Percentiles rank a stretch among this genome's conserved stretches.
Evolutionary conservation across 2,329 filamentous ascomycete genomes (phyloP).

Genomic region (Chaetomium strumarium): DNA sequence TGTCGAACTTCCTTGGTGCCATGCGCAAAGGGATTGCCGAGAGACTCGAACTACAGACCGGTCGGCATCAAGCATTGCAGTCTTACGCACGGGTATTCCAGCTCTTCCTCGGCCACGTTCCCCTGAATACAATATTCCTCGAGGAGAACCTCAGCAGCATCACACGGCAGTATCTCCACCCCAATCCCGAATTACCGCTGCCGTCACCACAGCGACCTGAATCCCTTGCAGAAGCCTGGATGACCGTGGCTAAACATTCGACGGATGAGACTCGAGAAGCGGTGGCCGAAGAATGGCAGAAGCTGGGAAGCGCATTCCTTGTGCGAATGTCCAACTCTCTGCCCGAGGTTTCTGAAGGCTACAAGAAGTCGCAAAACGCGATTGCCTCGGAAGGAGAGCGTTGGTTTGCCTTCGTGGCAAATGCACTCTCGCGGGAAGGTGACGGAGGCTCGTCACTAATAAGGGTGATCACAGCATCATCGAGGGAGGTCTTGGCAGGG

Average conservation of each 20-base stretch:
- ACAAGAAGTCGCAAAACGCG: constrained; percentile 62
- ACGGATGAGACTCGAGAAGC: constrained; percentile 40
- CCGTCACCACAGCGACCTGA: constrained; percentile 30
- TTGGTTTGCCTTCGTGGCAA: constrained; percentile 56
- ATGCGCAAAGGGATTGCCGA: constrained; percentile 65
- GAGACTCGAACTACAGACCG: constrained; percentile 67
- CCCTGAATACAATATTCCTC: constrained; percentile 39
- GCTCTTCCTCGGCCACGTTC: constrained; percentile 44
- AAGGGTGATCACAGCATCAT: constrained; percentile 24
- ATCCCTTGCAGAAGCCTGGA: constrained; percentile 44
- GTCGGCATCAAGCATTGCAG: constrained; percentile 65
- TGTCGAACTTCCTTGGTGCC: constrained; percentile 57
- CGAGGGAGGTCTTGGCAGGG: constrained; percentile 32
- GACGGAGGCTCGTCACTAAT: constrained; percentile 1
- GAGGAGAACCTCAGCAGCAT: constrained; percentile 49
- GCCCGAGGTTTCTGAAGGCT: constrained; percentile 76
- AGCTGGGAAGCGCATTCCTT: constrained; percentile 56
- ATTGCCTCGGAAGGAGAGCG: constrained; percentile 61
- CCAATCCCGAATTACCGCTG: constrained; percentile 38
- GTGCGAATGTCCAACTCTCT: constrained; percentile 66
- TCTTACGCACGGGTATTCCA: constrained; percentile 63
- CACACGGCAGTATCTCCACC: constrained; percentile 49
- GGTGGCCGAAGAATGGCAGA: constrained; percentile 55
- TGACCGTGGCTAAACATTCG: constrained; percentile 37
- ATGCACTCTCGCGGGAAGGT: constrained; percentile 35